A percentile compares a stretch with the other conserved stretches of the same genome.
phyloP scores from a whole-genome alignment of 2,329 filamentous ascomycete species.

The Clathrospora elynae region DNA sequence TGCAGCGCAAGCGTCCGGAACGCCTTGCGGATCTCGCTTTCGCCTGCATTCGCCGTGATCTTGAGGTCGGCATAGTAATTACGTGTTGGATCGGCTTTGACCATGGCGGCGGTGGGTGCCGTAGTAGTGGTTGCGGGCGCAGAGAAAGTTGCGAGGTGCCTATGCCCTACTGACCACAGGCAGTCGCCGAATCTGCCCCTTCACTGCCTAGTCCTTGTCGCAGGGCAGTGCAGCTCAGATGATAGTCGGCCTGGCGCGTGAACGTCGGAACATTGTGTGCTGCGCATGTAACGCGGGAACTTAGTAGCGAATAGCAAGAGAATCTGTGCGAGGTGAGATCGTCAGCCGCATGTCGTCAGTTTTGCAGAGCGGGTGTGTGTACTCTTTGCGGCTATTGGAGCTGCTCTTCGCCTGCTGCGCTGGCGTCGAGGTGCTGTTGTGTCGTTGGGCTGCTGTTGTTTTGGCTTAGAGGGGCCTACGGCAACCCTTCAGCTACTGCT shows the following conservation, averaged over 20 bases:
- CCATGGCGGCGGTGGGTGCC: slow-evolving; percentile 56
- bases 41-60: slow-evolving; percentile 68
- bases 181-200: slow-evolving; percentile 11
- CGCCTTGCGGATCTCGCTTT: slow-evolving; percentile 81
- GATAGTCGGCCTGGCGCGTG: slow-evolving; percentile 34
- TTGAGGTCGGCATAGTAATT: slow-evolving; percentile 89
- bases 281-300: slow-evolving; percentile 8
- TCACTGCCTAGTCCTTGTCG: slow-evolving; percentile 28
- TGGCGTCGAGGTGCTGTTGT: slow-evolving; percentile 24
- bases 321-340: slow-evolving; percentile 21
- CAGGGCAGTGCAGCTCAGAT: slow-evolving; percentile 44
- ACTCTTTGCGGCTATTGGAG: slow-evolving; percentile 22
- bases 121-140: background rate
- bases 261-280: slow-evolving; percentile 33
- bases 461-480: slow-evolving; percentile 20
- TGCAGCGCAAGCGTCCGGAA: slow-evolving; percentile 84
- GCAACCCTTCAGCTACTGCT: slow-evolving; percentile 18
- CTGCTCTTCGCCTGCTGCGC: slow-evolving; percentile 18
- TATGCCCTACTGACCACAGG: background rate
- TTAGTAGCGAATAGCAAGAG: too few relatives aligned
- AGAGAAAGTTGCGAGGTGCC: slow-evolving; percentile 1
- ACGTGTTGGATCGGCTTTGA: slow-evolving; percentile 68
- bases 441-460: slow-evolving; percentile 27
- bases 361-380: slow-evolving; percentile 16
- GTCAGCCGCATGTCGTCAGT: slow-evolving; percentile 30